Conservation (phyloP, 75 land plant genomes). For the Pinus tabuliformis region DNA sequence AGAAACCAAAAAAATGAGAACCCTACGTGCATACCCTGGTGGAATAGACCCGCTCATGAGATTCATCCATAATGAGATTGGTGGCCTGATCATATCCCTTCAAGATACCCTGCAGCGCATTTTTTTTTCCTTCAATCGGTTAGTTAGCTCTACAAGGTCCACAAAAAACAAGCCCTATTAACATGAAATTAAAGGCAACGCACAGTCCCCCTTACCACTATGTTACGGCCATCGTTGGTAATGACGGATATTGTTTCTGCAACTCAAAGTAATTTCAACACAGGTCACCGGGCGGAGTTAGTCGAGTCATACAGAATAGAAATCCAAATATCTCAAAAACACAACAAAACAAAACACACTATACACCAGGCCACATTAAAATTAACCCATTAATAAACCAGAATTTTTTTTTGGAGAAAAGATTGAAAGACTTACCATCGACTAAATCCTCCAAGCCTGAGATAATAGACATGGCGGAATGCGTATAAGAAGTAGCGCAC, state of each 20-base stretch:
- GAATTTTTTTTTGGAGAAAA: too few relatives aligned
- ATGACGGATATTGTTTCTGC: slow-evolving; percentile 88
- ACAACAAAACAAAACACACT: too few relatives aligned
- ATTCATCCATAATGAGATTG: slow-evolving; percentile 92
- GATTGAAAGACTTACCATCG: too few relatives aligned
- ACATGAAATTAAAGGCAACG: not conserved
- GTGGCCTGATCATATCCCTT: slow-evolving; percentile 97
- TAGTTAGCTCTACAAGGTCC: not conserved
- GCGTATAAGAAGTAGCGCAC: too few relatives aligned
- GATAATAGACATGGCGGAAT: too few relatives aligned
- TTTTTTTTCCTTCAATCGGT: not conserved
- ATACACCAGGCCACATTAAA: too few relatives aligned
- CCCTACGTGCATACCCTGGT: slow-evolving; percentile 56
- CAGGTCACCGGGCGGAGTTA: too few relatives aligned
- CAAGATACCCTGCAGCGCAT: slow-evolving; percentile 66
- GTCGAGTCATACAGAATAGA: too few relatives aligned
- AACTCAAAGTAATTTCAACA: not conserved
- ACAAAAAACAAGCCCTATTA: not conserved
- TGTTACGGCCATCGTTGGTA: slow-evolving; percentile 96
- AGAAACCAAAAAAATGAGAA: not conserved
- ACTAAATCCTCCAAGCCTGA: too few relatives aligned
- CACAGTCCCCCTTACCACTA: slow-evolving; percentile 55
- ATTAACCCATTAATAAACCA: too few relatives aligned
- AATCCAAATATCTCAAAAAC: too few relatives aligned
- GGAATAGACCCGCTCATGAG: slow-evolving; percentile 96